Conservation (phyloP, 2,329 filamentous ascomycete species). For the Verticillium klebahnii region DNA sequence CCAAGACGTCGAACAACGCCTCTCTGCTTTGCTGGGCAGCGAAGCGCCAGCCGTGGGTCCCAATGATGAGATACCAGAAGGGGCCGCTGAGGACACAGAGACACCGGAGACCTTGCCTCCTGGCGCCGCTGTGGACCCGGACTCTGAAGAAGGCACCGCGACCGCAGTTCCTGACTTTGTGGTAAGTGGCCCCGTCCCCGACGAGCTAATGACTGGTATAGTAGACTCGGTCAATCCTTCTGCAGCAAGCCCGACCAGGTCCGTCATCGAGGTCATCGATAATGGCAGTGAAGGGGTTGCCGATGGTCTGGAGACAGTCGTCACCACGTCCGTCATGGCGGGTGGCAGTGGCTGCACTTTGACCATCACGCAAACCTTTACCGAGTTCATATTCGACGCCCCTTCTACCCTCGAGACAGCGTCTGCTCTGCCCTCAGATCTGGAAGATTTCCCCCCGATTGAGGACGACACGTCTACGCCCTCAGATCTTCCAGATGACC, state of each 20-base stretch:
- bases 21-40: conserved; percentile 1
- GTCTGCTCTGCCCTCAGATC: neutral
- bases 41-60: neutral
- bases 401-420: conserved; percentile 1
- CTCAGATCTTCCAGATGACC: neutral
- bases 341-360: conserved; percentile 9
- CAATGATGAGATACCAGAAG: neutral
- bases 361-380: conserved; percentile 12
- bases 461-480: neutral
- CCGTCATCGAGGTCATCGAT: neutral
- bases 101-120: neutral
- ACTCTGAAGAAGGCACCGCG: neutral
- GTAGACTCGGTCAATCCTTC: neutral
- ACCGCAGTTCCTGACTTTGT: neutral
- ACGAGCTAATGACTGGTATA: neutral
- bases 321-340: conserved; percentile 4
- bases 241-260: neutral
- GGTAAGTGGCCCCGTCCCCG: neutral
- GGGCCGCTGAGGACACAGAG: neutral
- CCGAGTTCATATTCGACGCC: conserved; percentile 9
- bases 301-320: conserved; percentile 4
- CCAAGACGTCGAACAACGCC: conserved; percentile 5
- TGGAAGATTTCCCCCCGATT: neutral
- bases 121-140: neutral
- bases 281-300: neutral